Base-by-base conservation (phyloP, 164 flowering plant genomes). In the Chloranthus sessilifolius region DNA sequence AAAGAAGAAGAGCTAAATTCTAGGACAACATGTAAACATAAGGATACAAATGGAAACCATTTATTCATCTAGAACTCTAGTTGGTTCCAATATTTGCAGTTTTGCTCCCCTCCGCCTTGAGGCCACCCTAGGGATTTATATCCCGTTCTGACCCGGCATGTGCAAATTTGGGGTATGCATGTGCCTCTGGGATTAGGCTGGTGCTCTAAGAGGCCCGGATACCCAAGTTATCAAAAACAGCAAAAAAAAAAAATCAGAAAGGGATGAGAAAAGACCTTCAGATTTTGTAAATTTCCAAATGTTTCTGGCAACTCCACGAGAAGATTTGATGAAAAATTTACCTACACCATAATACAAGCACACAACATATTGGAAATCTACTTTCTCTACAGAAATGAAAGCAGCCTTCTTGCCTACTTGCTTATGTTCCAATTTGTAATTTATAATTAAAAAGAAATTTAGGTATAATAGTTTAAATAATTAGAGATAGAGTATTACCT, bases 251-350 rank as follows among this genome's bases (percentile, higher is more conserved):
- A n/a, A n/a, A n/a, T n/a, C n/a, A 46, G 20, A 27, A 27, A 5
- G 17, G 19, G n/a, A 21, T 21, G 12, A n/a, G 28, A 41, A 40
- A 9, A 14, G 36, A 47, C 97, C 95, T 84, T 82, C 45, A 90
- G 56, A 26, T 76, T 62, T 30, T 35, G 68, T 56, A 90, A 58
- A 36, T 66, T 68, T 58, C 84, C 73, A 37, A 85, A 26, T 53
- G 87, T 67, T 31, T 76, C 83, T 1, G 98, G 94, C 71, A 87
- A 62, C 49, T 81, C 82, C 5, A 58, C 56, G 35, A 90, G 70
- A 64, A 79, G 79, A 75, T 90, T 90, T 28, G 82, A 75, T 50
- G 95, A 85, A 49, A 90, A 72, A 68, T 90, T 85, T 63, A 85
- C 70, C 95, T 90, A 76, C 59, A 69, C n/a, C 33, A 43, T 21